phyloP scores from a whole-genome alignment of 768 basidiomycete genomes.

The Tubosaeta brunneosetosa region DNA sequence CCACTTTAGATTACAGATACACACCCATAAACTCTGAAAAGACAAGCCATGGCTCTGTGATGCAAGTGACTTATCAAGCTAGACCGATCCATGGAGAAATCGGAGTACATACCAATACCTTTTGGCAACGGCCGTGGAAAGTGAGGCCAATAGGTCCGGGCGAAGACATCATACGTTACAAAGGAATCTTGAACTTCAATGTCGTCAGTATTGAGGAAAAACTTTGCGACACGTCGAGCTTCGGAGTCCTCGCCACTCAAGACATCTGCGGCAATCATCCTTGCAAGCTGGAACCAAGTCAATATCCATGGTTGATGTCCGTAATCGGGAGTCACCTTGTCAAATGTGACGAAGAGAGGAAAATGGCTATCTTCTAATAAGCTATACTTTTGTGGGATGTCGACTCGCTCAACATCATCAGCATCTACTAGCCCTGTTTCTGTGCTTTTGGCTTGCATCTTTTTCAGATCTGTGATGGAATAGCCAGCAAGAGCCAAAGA shows the following conservation, averaged over 20 bases:
- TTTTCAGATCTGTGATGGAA: conserved; percentile 37
- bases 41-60: conserved; percentile 54
- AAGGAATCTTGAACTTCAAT: conserved; percentile 18
- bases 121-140: conserved; percentile 49
- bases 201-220: conserved; percentile 14
- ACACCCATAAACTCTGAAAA: conserved; percentile 64
- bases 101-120: conserved; percentile 41
- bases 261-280: conserved; percentile 26
- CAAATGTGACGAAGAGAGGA: conserved; percentile 65
- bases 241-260: conserved; percentile 3
- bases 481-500: conserved; percentile 38
- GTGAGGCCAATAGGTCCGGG: conserved; percentile 54
- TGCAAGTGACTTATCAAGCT: not conserved
- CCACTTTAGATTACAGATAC: conserved; percentile 1
- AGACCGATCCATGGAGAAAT: not conserved
- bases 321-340: conserved; percentile 39
- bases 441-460: conserved; percentile 18
- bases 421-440: conserved; percentile 32
- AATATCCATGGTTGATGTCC: not conserved
- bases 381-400: conserved; percentile 47
- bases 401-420: conserved; percentile 24
- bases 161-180: conserved; percentile 48
- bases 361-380: conserved; percentile 57
- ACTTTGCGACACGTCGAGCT: conserved; percentile 1
- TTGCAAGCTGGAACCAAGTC: conserved; percentile 14